phyloP scores from a whole-genome alignment of 768 basidiomycete genomes.

The Amanita polypyramis region DNA sequence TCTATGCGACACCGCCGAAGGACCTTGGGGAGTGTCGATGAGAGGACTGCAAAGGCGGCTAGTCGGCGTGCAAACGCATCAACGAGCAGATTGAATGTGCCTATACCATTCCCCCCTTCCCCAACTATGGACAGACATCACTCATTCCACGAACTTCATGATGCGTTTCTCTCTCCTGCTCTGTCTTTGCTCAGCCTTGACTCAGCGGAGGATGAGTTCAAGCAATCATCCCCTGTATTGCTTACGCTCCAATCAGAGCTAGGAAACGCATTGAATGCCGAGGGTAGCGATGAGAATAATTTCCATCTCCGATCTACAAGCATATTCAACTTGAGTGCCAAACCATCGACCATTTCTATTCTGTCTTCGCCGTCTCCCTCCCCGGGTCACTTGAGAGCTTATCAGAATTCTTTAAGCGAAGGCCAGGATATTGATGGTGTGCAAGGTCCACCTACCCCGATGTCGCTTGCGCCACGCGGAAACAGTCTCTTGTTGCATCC shows the following conservation, averaged over 20 bases:
- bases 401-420: background rate
- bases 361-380: slow-evolving; percentile 28
- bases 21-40: slow-evolving; percentile 4
- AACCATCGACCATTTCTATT: slow-evolving; percentile 20
- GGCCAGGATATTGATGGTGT: slow-evolving; percentile 4
- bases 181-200: slow-evolving; percentile 23
- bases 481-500: slow-evolving; percentile 6
- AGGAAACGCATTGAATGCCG: slow-evolving; percentile 40
- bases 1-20: slow-evolving; percentile 3
- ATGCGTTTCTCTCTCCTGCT: slow-evolving; percentile 14
- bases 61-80: background rate
- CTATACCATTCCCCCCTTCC: slow-evolving; percentile 6
- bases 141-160: slow-evolving; percentile 2
- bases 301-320: slow-evolving; percentile 45
- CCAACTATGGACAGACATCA: slow-evolving; percentile 2
- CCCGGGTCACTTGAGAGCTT: slow-evolving; percentile 8
- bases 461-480: slow-evolving; percentile 5
- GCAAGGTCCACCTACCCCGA: slow-evolving; percentile 4
- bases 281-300: slow-evolving; percentile 23
- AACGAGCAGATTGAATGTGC: background rate
- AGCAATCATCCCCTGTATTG: background rate
- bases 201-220: background rate
- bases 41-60: background rate
- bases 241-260: slow-evolving; percentile 49
- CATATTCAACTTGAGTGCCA: slow-evolving; percentile 32